phyloP scores from a whole-genome alignment of 768 basidiomycete species.

The Trametes punicea region DNA sequence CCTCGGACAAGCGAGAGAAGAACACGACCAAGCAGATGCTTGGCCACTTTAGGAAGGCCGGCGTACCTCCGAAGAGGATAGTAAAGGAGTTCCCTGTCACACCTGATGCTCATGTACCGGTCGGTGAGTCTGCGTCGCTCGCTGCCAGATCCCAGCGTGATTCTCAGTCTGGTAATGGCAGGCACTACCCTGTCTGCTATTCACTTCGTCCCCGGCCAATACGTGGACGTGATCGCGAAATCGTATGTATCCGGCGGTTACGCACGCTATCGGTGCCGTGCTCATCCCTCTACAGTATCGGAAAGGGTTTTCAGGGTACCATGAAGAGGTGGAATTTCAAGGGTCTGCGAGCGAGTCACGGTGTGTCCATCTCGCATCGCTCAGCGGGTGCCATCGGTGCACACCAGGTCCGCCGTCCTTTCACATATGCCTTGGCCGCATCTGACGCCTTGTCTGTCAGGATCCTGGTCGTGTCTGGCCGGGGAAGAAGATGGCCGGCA shows the following conservation, averaged over 20 bases:
- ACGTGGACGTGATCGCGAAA: conserved; percentile 85
- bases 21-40: conserved; percentile 76
- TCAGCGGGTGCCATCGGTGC: conserved; percentile 91
- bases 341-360: conserved; percentile 90
- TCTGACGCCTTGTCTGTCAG: conserved; percentile 38
- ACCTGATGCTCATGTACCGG: conserved; percentile 82
- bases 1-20: conserved; percentile 69
- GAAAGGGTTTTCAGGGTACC: conserved; percentile 94
- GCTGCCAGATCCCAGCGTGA: background rate
- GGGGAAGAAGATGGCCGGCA: conserved; percentile 98
- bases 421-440: background rate
- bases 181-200: conserved; percentile 87
- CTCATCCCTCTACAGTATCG: conserved; percentile 55
- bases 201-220: conserved; percentile 97
- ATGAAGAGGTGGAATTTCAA: conserved; percentile 97
- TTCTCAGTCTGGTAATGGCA: conserved; percentile 28
- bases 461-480: conserved; percentile 96
- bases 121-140: conserved; percentile 54
- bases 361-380: conserved; percentile 93
- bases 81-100: conserved; percentile 90
- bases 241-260: conserved; percentile 55
- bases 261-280: background rate
- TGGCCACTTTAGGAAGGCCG: conserved; percentile 85
- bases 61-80: conserved; percentile 76
- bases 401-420: conserved; percentile 66